Evolutionary conservation across 805 yeast genomes (phyloP).

Genomic region (Candida multigemmis): DNA sequence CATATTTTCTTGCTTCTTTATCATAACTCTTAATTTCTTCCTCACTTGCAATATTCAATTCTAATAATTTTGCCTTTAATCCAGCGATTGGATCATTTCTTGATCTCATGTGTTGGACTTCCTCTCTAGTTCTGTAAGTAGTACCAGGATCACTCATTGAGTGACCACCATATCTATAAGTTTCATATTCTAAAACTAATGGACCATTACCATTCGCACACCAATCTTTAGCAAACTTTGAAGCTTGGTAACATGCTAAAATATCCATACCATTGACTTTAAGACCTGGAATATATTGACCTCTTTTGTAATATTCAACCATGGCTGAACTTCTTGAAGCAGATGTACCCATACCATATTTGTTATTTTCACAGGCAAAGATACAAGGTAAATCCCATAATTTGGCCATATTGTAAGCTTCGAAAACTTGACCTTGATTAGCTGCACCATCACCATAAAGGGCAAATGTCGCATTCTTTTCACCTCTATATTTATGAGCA

Average conservation of each 20-base stretch:
- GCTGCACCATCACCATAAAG: conserved; percentile 99
- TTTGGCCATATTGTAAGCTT: conserved; percentile 97
- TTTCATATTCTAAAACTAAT: conserved; percentile 90
- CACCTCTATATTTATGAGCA: conserved; percentile 90
- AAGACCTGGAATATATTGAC: conserved; percentile 98
- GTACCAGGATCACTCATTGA: conserved; percentile 99
- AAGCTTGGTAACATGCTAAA: conserved; percentile 89
- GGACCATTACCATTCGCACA: conserved; percentile 91
- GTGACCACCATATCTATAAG: conserved; percentile 99
- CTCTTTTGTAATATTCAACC: conserved; percentile 97
- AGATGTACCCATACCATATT: conserved; percentile 99
- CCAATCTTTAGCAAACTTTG: conserved; percentile 97
- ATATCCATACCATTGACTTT: conserved; percentile 99
- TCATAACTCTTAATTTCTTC: conserved; percentile 91
- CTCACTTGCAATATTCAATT: conserved; percentile 80
- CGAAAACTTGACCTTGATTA: conserved; percentile 98
- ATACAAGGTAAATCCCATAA: conserved; percentile 94
- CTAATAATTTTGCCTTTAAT: conserved; percentile 77
- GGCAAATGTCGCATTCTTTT: conserved; percentile 70
- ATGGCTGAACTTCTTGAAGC: conserved; percentile 95
- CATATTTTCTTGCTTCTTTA: conserved; percentile 92
- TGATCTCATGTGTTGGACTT: conserved; percentile 98
- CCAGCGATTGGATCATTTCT: conserved; percentile 98
- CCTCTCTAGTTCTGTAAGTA: conserved; percentile 99
- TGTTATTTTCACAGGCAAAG: conserved; percentile 97